Base-by-base conservation (phyloP, 139 green algal genomes). In the Cymbomonas tetramitiformis region DNA sequence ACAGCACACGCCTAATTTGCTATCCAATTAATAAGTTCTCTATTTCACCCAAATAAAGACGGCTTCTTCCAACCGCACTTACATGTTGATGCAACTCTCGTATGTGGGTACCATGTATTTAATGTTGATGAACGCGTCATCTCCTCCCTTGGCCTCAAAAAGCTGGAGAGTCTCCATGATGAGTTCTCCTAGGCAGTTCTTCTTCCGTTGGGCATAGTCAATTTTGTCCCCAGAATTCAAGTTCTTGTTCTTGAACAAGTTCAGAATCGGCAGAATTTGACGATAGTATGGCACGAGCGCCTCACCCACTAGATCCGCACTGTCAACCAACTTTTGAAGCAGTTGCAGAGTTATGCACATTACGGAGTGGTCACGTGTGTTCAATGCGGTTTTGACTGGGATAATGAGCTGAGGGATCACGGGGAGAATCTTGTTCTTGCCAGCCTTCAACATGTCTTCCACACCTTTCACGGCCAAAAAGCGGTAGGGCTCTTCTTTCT, bases 101-200 rank as follows among this genome's bases (percentile, higher is more conserved):
- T 88, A 85, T 0, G 80, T 83, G 0, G 77, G 74, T 4, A 86
- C 70, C 69, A 89, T 84, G 75, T 90, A 88, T 69, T 91, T 91
- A 73, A 94, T 94, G 76, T 90, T 88, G 59, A 85, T 87, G 72
- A 90, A 91, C 6, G 85, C 85, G 56, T 91, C 83, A 32, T 85
- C 75, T 1, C 85, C 85, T 21, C 85, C 85, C 23, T 68, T 67
- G 26, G 70, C 62, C 63, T 94, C 85, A 58, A 94, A 86, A 29
- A 84, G 56, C 25, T 77, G 67, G 23, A 94, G 68, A 21, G 81
- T 86, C 28, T 85, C 73, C 9, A 62, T 56, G 29, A 94, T 79
- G 8, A 90, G 71, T 65, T 86, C 81, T 0, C 81, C 83, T 19
- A 91, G 53, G 70, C 79, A 87, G 18, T 70, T 59, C 61, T 82